Base-by-base conservation (phyloP, 1,284 basidiomycete genomes). In the Ganoderma lucidum region DNA sequence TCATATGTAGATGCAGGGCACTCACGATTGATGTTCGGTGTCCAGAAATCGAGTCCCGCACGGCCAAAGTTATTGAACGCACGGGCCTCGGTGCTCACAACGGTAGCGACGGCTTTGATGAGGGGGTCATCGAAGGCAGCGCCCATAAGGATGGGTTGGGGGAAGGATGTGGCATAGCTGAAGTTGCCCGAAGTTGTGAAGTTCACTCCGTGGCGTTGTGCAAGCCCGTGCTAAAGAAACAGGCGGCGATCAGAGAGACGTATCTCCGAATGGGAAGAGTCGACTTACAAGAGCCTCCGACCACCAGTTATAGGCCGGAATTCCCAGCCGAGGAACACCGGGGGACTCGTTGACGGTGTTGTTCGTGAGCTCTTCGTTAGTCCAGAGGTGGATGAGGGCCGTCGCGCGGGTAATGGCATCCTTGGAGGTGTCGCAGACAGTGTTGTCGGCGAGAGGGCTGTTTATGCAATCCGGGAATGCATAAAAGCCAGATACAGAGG, bases 161-260 rank as follows among this genome's bases (percentile, higher is more conserved):
- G 87, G 78, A 89, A 88, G 3, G 87, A 88, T 0, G 87, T 88
- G 2, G 87, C 87, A 70, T 80, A 85, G 72, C 85, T 86, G 76
- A 87, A 89, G 35, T 85, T 74, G 45, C 87, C 87, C 0, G 83
- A 77, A 0, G 79, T 39, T 0, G 86, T 80, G 72, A 88, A 89
- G 9, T 78, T 80, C 3, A 87, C 85, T 51, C 87, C 87, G 17
- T 84, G 87, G 73, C 86, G 87, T 0, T n/a, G 19, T 2, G 87
- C 86, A 17, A 89, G 83, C 35, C 88, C 87, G 62, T 89, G 88
- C 86, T 73, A 12, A 8, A 9, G 15, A 61, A 3, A 32, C n/a
- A 32, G 6, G 42, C 8, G 23, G 55, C 30, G 23, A 28, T 28
- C 51, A n/a, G 37, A 63, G 39, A n/a, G 3, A 35, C 19, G 23